Base-by-base conservation (phyloP, 2,329 filamentous ascomycete genomes). In the Hypoxylon sp. region DNA sequence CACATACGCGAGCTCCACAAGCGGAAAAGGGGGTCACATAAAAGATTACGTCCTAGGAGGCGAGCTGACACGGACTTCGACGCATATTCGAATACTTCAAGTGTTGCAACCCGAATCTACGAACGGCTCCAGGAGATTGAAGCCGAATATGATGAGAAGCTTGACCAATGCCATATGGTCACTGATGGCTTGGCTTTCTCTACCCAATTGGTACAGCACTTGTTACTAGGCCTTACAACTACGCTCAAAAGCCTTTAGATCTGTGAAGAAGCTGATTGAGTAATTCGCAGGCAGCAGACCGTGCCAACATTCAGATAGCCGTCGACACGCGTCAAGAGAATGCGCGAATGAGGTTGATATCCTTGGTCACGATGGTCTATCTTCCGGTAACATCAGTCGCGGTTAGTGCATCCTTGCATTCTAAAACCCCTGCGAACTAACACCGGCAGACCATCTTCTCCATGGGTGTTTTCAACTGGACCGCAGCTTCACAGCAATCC, bases 401-500 rank as follows among this genome's bases (percentile, higher is more conserved):
- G 47, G 64, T 63, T 25, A 61, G 64, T 63, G 9, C 6, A 46
- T 11, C 8, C 16, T 12, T 27, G 1, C 23, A 30, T 6, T 14
- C 11, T 3, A 3, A 29, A 3, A 7, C 29, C 3, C 5, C n/a
- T 27, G 16, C 5, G 5, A 30, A 12, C 54, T 63, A 51, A 67
- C 14, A 2, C 34, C 1, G 43, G 1, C 12, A 67, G 64, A 60
- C 64, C n/a, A 56, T 67, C n/a, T 67, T 63, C 45, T 67, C 64
- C 2, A 67, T 67, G 64, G 64, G 60, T 2, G 64, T 67, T 11
- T 67, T 67, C 32, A 61, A 67, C 37, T 67, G 64, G 64, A 12
- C 12, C 0, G 51, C 51, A 3, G 37, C 25, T 1, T n/a, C 12
- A 5, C 19, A 21, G 4, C 29, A 67, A 16, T n/a, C 50, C 0